phyloP scores from a whole-genome alignment of 2,329 filamentous ascomycete species.

The Fonsecaea pugnacius region DNA sequence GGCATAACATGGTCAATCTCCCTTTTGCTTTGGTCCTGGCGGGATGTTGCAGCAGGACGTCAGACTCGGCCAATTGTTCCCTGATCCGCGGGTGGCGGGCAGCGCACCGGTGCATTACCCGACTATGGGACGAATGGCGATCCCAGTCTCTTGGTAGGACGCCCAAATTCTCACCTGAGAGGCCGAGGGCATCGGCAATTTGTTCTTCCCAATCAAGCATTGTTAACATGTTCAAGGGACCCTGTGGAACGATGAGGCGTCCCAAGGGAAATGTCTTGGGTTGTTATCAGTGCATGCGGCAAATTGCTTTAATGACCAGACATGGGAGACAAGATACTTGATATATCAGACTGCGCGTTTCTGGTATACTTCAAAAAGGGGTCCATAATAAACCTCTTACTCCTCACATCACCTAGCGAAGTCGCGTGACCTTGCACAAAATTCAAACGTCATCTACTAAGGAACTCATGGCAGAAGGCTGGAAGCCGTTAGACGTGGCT shows the following conservation, averaged over 20 bases:
- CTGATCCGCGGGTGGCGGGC: neutral
- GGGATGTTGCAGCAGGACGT: neutral
- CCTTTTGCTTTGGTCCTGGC: neutral
- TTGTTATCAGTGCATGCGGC: neutral
- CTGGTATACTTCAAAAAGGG: neutral
- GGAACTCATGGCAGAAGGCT: neutral
- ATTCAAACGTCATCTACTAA: neutral
- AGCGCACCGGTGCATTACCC: conserved; percentile 4
- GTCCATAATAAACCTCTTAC: neutral
- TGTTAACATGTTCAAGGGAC: neutral
- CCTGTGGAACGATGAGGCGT: neutral
- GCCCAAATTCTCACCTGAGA: neutral
- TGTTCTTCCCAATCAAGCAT: neutral
- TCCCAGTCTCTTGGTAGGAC: neutral
- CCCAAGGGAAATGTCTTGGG: neutral
- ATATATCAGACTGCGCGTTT: neutral
- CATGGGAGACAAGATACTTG: neutral
- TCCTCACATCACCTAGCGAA: neutral
- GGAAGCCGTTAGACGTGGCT: conserved; percentile 10
- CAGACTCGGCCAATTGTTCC: neutral
- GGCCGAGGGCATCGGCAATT: neutral
- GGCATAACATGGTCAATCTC: neutral
- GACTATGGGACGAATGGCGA: neutral
- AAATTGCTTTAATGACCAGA: neutral
- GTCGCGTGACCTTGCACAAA: neutral